Evolutionary conservation across 1,139 yeast genomes (phyloP), one percentile per base, ranked within the genome.

Genomic region (Debaryomycetaceae sp.): DNA sequence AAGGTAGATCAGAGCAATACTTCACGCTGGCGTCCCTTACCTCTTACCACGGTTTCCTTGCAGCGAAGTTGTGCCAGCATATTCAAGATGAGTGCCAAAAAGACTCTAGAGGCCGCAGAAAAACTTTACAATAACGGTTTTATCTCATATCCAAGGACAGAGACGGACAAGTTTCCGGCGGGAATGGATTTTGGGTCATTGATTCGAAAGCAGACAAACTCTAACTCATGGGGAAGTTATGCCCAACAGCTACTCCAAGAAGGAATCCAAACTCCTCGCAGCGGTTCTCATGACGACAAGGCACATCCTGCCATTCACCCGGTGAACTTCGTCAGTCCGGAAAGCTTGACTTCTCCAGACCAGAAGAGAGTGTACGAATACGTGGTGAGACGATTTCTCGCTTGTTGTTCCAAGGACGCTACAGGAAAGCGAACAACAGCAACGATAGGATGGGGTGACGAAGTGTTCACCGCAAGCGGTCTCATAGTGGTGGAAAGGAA

Each of bases 281-380:
- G 73, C 36, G 99, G 99, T 1, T 74, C 71, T 20, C 84, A 87
- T 56, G 89, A 91, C 58, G 99, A 95, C 67, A 84, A 89, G 58
- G 98, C 99, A 20, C 99, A 95, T 75, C 99, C 99, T 3, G 98
- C 99, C 0, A 95, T 95, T 48, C 98, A 95, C 60, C 99, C 99
- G 0, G 84, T 93, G 13, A 73, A 77, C 37, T 74, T 62, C 49
- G 73, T 69, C 4, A 61, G 69, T 2, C 61, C 70, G 33, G 63
- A 62, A 14, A 45, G 62, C 5, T 63, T 71, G 5, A 56, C 69
- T 20, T 66, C 67, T 5, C 68, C 72, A 1, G 78, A 76, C 40
- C 87, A 87, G 52, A 78, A 78, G 56, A 83, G 79, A 50, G 93
- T 95, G 0, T 93, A 91, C 61, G 96, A 89, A 58, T 90, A 87